phyloP scores from a whole-genome alignment of 176 grass and related monocot species.

The Phyllostachys edulis region DNA sequence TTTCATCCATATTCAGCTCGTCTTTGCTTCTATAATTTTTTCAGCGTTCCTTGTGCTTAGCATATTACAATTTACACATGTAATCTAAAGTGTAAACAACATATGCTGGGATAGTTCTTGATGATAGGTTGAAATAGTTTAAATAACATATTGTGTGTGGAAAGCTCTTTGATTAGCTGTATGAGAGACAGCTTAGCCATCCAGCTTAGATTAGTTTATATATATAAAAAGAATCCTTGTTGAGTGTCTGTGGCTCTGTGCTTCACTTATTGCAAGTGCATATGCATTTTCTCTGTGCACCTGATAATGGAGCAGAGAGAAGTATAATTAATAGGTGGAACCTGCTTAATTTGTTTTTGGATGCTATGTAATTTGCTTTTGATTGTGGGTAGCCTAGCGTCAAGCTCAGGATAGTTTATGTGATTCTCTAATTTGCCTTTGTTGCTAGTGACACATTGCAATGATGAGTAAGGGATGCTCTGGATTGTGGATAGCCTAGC shows the following conservation, averaged over 20 bases:
- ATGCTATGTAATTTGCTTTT: neutral
- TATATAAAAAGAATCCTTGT: neutral
- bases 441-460: no score
- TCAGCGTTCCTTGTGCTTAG: neutral
- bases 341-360: no score
- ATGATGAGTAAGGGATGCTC: no score
- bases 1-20: neutral
- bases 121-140: neutral
- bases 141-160: neutral
- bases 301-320: neutral
- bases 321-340: neutral
- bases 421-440: neutral
- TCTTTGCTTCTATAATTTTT: neutral
- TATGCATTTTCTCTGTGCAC: neutral
- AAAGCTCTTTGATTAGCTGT: neutral
- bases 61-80: neutral
- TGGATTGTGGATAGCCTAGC: no score
- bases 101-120: neutral
- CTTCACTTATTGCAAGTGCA: neutral
- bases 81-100: neutral
- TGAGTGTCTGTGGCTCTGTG: neutral
- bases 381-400: neutral
- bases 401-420: neutral
- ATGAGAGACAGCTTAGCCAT: neutral
- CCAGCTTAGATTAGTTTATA: neutral